Evolutionary conservation across 2,329 filamentous ascomycete genomes (phyloP), one percentile per base, ranked within the genome.

Genomic region (Xylaria sp.): DNA sequence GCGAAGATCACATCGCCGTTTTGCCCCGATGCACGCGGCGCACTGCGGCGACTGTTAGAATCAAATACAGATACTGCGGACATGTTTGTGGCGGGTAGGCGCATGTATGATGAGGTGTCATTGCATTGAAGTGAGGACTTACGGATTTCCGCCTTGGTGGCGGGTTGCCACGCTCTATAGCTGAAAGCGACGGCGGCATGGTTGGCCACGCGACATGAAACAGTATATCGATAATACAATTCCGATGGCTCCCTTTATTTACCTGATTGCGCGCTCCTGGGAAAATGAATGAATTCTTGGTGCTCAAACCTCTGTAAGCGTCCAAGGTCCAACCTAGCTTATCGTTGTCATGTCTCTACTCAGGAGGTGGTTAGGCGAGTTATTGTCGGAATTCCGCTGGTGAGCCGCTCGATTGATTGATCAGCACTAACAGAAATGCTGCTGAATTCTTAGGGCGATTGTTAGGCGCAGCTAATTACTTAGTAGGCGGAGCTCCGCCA

Each of bases 101-200:
- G 48, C 21, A 51, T 30, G 21, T 27, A 27, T 27, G 24, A 19
- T 14, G 48, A 2, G 9, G 14, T 47, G 42, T 47, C 12, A n/a
- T n/a, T 27, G 24, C 4, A 47, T 21, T 61, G 24, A n/a, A 34
- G 24, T 19, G 12, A 27, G 3, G 17, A 60, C 69, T 64, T 65
- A 71, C 69, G 65, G 71, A 72, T 63, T 73, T 73, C 64, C 70
- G 65, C 65, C 71, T 64, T 17, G 71, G 71, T 7, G 70, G 70
- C 34, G 71, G 66, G 19, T 73, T 72, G 50, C 61, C 55, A 56
- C 71, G 71, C 48, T 73, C 71, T 47, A 70, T 45, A 1, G 68
- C 36, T 4, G 71, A 73, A 27, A 73, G 64, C 2, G 71, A 73
- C 8, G 58, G 62, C 3, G 64, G 21, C 61, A 65, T 67, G 17